phyloP scores from a whole-genome alignment of 2,329 filamentous ascomycete species.

The Juglanconis oblonga region DNA sequence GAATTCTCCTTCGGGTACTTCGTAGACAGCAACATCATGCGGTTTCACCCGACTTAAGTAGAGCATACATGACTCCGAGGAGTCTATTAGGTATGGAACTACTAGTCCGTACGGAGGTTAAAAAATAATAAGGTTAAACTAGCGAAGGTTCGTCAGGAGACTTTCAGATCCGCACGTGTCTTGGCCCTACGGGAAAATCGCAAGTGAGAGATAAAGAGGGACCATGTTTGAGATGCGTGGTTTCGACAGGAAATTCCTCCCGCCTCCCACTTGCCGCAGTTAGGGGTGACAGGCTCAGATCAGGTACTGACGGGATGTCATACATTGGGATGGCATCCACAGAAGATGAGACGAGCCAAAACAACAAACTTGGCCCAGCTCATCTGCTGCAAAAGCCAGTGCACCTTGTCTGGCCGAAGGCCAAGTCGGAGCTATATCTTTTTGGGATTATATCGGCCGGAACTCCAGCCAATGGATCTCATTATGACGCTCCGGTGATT shows the following conservation, averaged over 20 bases:
- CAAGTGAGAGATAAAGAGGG: neutral
- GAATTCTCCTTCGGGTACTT: too few relatives aligned
- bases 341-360: neutral
- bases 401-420: neutral
- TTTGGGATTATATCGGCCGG: neutral
- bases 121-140: too few relatives aligned
- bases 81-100: too few relatives aligned
- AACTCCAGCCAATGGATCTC: neutral
- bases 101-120: too few relatives aligned
- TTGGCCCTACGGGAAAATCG: neutral
- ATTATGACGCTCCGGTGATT: too few relatives aligned
- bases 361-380: neutral
- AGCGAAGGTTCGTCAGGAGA: neutral
- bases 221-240: neutral
- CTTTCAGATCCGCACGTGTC: neutral
- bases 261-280: neutral
- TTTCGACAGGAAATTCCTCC: neutral
- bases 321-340: neutral
- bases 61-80: too few relatives aligned
- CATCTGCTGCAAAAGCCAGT: neutral
- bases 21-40: too few relatives aligned
- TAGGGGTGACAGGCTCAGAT: neutral
- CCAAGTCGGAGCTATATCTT: neutral
- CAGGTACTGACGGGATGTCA: neutral
- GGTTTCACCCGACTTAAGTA: too few relatives aligned